Conservation (phyloP, 306 rosid species). For the Fagus sylvatica region DNA sequence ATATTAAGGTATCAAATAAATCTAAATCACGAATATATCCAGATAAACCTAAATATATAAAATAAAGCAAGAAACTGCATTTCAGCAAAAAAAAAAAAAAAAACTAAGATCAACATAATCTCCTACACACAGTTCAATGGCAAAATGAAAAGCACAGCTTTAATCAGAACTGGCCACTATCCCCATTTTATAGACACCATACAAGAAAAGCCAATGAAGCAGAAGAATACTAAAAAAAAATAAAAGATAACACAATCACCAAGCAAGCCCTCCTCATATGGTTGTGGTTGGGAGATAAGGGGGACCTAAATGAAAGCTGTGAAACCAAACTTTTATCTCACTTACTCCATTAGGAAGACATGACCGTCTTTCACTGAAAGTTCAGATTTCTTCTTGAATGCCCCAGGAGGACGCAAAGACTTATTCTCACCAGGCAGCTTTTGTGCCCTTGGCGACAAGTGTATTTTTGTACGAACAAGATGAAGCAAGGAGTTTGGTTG, state of each 20-base stretch:
- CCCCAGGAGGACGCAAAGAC: conserved; percentile 93
- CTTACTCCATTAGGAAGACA: conserved; percentile 94
- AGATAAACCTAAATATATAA: background rate
- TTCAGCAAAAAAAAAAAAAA: background rate
- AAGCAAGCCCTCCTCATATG: background rate
- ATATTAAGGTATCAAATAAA: background rate
- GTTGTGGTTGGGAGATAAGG: background rate
- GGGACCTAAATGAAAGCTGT: background rate
- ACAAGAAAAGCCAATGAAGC: background rate
- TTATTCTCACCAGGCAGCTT: conserved; percentile 86
- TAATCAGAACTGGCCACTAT: background rate
- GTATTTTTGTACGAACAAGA: conserved; percentile 86
- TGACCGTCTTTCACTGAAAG: conserved; percentile 95
- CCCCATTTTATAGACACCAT: background rate
- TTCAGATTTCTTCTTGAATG: conserved; percentile 96
- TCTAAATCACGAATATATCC: background rate
- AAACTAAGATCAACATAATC: background rate
- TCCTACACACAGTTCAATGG: background rate
- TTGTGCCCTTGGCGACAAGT: conserved; percentile 78
- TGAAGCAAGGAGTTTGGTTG: conserved; percentile 87
- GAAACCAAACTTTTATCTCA: conserved; percentile 22
- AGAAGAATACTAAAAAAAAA: background rate
- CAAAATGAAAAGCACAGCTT: background rate
- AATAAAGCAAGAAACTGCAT: background rate
- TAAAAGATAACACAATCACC: background rate